Conservation (phyloP, 1,284 basidiomycete species). For the Xerocomus cyaneibrunnescens region DNA sequence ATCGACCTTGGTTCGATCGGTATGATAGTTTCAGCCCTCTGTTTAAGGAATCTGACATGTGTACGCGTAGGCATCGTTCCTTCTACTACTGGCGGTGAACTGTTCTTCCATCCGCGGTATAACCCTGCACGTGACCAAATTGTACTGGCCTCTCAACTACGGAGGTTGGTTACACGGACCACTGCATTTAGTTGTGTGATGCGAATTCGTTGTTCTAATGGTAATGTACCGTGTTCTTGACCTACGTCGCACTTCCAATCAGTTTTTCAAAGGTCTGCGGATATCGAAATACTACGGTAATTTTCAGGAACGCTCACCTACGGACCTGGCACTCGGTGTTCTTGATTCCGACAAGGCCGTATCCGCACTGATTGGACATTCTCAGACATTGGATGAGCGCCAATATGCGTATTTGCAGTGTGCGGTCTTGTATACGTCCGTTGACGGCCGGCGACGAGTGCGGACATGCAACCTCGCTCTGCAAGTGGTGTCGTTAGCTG, state of each 20-base stretch:
- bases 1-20: slow-evolving; percentile 91
- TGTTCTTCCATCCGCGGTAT: slow-evolving; percentile 93
- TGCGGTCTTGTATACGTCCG: slow-evolving; percentile 88
- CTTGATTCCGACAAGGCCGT: slow-evolving; percentile 84
- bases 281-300: slow-evolving; percentile 77
- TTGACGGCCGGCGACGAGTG: slow-evolving; percentile 80
- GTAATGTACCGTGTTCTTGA: slow-evolving; percentile 42
- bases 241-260: slow-evolving; percentile 7
- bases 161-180: slow-evolving; percentile 67
- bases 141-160: slow-evolving; percentile 72
- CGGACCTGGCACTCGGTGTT: slow-evolving; percentile 80
- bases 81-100: slow-evolving; percentile 86
- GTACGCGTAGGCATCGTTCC: slow-evolving; percentile 56
- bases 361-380: slow-evolving; percentile 62
- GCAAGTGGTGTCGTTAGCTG: slow-evolving; percentile 80
- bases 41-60: slow-evolving; percentile 17
- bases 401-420: slow-evolving; percentile 84
- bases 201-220: slow-evolving; percentile 84
- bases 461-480: slow-evolving; percentile 85
- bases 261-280: slow-evolving; percentile 57
- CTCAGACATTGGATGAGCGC: slow-evolving; percentile 71
- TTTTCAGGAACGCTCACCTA: slow-evolving; percentile 74
- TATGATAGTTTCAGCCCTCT: slow-evolving; percentile 26
- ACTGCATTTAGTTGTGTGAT: slow-evolving; percentile 83
- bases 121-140: slow-evolving; percentile 67